Percentiles rank a stretch among this genome's conserved stretches.
phyloP scores from a whole-genome alignment of 108 stramenopile genomes.

The Fistulifera solaris region DNA sequence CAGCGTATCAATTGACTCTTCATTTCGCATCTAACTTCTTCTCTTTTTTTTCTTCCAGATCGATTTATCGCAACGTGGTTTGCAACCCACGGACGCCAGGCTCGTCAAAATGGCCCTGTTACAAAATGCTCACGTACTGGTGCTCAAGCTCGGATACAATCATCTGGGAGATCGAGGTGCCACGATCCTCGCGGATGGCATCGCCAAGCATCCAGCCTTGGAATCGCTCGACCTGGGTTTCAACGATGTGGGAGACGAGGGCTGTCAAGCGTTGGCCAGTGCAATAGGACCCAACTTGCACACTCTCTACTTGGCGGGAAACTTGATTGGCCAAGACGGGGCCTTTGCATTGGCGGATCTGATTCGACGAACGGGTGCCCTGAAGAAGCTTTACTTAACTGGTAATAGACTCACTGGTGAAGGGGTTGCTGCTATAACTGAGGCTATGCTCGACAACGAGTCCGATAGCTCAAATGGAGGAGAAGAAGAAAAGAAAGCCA shows the following conservation, averaged over 20 bases:
- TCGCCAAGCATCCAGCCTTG: slow-evolving; percentile 47
- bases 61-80: slow-evolving; percentile 70
- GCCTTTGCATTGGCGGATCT: slow-evolving; percentile 59
- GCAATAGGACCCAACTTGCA: slow-evolving; percentile 23
- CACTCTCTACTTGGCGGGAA: slow-evolving; percentile 75
- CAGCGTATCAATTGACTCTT: background rate
- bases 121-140: slow-evolving; percentile 62
- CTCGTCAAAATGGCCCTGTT: slow-evolving; percentile 60
- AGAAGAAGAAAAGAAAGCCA: background rate
- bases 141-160: slow-evolving; percentile 80
- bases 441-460: slow-evolving; percentile 64
- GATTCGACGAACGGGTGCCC: slow-evolving; percentile 39
- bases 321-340: slow-evolving; percentile 55
- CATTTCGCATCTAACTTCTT: slow-evolving; percentile 1
- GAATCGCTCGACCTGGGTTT: slow-evolving; percentile 69
- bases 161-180: slow-evolving; percentile 59
- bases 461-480: no score
- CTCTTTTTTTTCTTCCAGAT: slow-evolving; percentile 25
- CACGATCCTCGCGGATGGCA: slow-evolving; percentile 29
- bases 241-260: slow-evolving; percentile 75
- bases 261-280: slow-evolving; percentile 52
- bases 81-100: slow-evolving; percentile 51
- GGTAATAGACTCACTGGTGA: slow-evolving; percentile 62
- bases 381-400: slow-evolving; percentile 64
- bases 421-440: slow-evolving; percentile 62